Evolutionary conservation across 108 stramenopile species (phyloP).

Genomic region (Pseudonitzschia delicatissima): DNA sequence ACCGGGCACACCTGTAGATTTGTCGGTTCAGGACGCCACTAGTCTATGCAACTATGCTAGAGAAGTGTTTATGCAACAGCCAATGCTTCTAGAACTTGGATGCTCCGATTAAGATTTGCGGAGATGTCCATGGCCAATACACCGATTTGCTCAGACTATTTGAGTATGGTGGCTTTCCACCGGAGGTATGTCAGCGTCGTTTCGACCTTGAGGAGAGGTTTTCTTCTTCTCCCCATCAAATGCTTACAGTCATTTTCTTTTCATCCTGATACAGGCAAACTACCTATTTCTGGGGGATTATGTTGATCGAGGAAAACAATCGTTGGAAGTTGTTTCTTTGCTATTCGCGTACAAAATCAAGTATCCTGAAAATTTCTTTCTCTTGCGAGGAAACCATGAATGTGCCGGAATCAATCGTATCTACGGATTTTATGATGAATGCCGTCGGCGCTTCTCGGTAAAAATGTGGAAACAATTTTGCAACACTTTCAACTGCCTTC

Average conservation of each 20-base stretch:
- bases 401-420: constrained; percentile 99
- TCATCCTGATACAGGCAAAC: constrained; percentile 67
- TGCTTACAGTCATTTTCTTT: neutral
- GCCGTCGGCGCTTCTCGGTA: constrained; percentile 96
- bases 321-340: constrained; percentile 93
- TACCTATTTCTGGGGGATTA: constrained; percentile 99
- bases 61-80: constrained; percentile 94
- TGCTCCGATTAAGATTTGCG: constrained; percentile 99
- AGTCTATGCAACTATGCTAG: constrained; percentile 82
- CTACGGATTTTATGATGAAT: constrained; percentile 99
- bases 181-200: constrained; percentile 60
- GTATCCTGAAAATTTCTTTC: constrained; percentile 99
- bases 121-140: constrained; percentile 98
- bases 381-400: constrained; percentile 99
- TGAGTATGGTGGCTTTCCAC: constrained; percentile 97
- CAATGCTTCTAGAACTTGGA: constrained; percentile 97
- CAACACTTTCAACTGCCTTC: constrained; percentile 99
- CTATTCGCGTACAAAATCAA: constrained; percentile 99
- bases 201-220: neutral
- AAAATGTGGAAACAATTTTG: constrained; percentile 99
- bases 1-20: constrained; percentile 87
- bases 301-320: constrained; percentile 97
- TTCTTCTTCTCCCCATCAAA: neutral
- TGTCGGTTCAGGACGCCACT: constrained; percentile 80
- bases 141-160: constrained; percentile 96